Evolutionary conservation across 371 early-diverging fungal species (phyloP), one percentile per base, ranked within the genome.

Genomic region (Phascolomyces articulosus): DNA sequence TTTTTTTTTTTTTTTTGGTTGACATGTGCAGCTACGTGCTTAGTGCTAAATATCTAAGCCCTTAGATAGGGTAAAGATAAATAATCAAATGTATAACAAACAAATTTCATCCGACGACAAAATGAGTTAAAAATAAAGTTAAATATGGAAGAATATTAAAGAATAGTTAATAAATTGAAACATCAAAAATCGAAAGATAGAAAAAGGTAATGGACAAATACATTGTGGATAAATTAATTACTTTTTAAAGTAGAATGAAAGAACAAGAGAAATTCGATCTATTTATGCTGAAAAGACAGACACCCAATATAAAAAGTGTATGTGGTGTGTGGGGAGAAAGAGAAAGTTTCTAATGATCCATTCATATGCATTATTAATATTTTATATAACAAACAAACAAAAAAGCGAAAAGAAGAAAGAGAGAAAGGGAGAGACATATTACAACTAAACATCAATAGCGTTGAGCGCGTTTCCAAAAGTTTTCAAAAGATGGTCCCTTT

Each of bases 401-500:
- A 18, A 55, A 7, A 55, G 28, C 6, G 20, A 28, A 4, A 28
- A 31, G 20, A 4, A 55, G 26, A 55, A 1, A 28, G 26, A 31
- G 34, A 34, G 31, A 31, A 9, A 31, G 31, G 27, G 18, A 55
- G 53, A 34, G 6, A 57, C 21, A 54, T 59, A 53, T 49, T 57
- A 18, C 8, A 18, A 44, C 16, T 44, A 44, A 15, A 44, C 44
- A 55, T 65, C 66, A 54, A 89, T 79, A 13, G 90, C 83, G 59
- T 91, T 85, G 62, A 96, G 73, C n/a, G 95, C 95, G 6, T 74
- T 65, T 64, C 74, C 65, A 78, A 96, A 93, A 64, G 83, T 82
- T 11, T 68, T 63, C 41, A 94, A 55, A 66, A 96, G 71, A 48
- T 71, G 77, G 10, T 91, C 87, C 27, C 63, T 54, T 21, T 87